phyloP scores from a whole-genome alignment of 179 eudicot genomes.

The Silene noctiflora region DNA sequence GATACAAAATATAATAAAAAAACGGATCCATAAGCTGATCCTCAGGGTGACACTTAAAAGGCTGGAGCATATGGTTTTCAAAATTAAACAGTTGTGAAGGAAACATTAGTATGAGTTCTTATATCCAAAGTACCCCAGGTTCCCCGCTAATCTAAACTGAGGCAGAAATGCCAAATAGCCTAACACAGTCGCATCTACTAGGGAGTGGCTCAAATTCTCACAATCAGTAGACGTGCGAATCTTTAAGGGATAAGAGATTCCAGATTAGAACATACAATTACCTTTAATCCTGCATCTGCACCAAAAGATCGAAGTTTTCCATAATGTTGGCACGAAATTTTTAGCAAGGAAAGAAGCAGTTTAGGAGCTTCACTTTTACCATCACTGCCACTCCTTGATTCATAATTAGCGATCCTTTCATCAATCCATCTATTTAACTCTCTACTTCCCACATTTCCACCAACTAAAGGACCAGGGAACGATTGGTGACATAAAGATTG shows the following conservation, averaged over 20 bases:
- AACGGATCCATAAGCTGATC: not conserved
- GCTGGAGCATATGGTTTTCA: not conserved
- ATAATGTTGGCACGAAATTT: conserved; percentile 72
- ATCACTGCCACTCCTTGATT: conserved; percentile 37
- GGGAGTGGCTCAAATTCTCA: conserved; percentile 4
- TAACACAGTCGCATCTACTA: not conserved
- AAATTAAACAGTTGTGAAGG: not conserved
- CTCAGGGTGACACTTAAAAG: not conserved
- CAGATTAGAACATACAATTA: conserved; percentile 23
- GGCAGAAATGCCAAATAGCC: not conserved
- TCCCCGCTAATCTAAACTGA: not conserved
- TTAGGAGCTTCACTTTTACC: conserved; percentile 48
- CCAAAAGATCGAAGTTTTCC: conserved; percentile 84
- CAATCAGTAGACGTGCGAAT: conserved; percentile 1
- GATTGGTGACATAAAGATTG: conserved; percentile 57
- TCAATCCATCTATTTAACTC: conserved; percentile 85
- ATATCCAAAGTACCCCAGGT: not conserved
- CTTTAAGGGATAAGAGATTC: not conserved
- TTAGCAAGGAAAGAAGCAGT: conserved; percentile 81
- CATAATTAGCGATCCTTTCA: conserved; percentile 56
- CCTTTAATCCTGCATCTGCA: conserved; percentile 56
- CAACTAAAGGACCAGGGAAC: conserved; percentile 76
- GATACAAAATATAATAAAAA: not conserved
- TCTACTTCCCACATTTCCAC: conserved; percentile 69
- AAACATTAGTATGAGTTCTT: not conserved